phyloP scores from a whole-genome alignment of 2,329 filamentous ascomycete genomes.

The Fusarium luffae region DNA sequence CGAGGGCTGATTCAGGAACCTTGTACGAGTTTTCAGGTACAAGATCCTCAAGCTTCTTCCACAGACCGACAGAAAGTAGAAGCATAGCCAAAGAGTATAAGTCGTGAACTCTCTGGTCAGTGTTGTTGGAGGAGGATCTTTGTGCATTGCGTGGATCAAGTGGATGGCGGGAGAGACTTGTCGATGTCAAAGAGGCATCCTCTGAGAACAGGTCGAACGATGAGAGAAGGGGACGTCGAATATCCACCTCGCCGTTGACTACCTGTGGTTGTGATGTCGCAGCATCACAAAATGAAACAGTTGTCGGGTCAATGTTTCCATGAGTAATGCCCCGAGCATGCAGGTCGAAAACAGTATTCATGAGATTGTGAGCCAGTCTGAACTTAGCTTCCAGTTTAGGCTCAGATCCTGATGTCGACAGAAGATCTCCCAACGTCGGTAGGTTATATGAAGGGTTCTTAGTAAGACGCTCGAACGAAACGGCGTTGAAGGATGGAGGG shows the following conservation, averaged over 20 bases:
- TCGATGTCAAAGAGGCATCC: constrained; percentile 28
- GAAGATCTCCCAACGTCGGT: constrained; percentile 65
- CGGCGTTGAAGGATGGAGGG: constrained; percentile 71
- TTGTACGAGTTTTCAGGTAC: constrained; percentile 58
- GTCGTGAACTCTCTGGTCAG: constrained; percentile 71
- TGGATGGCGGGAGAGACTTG: constrained; percentile 66
- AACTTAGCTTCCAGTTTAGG: constrained; percentile 81
- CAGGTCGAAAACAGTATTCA: constrained; percentile 78
- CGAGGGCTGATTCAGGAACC: constrained; percentile 70
- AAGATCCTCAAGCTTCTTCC: constrained; percentile 72
- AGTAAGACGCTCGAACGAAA: constrained; percentile 63
- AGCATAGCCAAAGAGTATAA: constrained; percentile 79
- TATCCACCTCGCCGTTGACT: constrained; percentile 64
- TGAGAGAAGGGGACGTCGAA: constrained; percentile 75
- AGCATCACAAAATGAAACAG: constrained; percentile 72
- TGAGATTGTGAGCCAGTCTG: constrained; percentile 76
- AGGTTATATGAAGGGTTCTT: constrained; percentile 63
- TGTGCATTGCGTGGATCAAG: constrained; percentile 66
- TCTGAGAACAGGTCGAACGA: constrained; percentile 77
- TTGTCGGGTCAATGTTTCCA: constrained; percentile 74
- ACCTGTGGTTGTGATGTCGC: constrained; percentile 55
- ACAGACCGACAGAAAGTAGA: constrained; percentile 79
- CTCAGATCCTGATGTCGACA: constrained; percentile 64
- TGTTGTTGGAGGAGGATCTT: constrained; percentile 59
- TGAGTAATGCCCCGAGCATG: constrained; percentile 76